These are phyloP conservation scores for Penicillium bovifimosum DNA, from an alignment of 495 filamentous ascomycete genomes.

Conservation along the genomic window DNA sequence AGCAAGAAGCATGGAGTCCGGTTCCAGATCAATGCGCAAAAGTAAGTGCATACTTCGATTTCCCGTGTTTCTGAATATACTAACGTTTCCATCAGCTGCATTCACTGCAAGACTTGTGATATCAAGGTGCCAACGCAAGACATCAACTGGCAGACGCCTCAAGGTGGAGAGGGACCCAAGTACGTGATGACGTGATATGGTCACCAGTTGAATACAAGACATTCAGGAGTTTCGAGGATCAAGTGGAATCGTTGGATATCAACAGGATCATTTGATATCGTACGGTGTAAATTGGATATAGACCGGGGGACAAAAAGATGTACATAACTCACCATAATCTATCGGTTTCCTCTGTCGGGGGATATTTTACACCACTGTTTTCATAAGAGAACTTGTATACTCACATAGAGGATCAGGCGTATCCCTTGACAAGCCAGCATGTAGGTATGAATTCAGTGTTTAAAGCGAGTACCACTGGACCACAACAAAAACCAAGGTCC, in stretches of 20 bases:
- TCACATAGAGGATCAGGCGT: too few relatives aligned
- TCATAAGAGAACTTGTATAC: too few relatives aligned
- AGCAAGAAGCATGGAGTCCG: slow-evolving; percentile 75
- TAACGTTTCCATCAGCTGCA: slow-evolving; percentile 61
- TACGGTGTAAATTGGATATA: background rate
- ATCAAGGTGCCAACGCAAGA: slow-evolving; percentile 96
- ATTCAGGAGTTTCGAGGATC: background rate
- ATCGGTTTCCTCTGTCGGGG: too few relatives aligned
- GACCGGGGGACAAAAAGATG: background rate
- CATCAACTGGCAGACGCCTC: slow-evolving; percentile 93
- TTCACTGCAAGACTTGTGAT: slow-evolving; percentile 99
- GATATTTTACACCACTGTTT: too few relatives aligned
- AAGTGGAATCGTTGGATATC: slow-evolving; percentile 6
- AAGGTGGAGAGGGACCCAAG: slow-evolving; percentile 94
- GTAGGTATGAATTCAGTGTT: too few relatives aligned
- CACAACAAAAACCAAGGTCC: too few relatives aligned
- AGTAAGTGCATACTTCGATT: slow-evolving; percentile 55
- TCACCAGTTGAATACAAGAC: too few relatives aligned
- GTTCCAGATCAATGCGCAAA: slow-evolving; percentile 97
- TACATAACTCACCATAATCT: background rate
- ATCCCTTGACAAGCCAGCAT: too few relatives aligned
- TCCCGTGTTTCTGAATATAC: slow-evolving; percentile 2
- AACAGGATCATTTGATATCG: background rate
- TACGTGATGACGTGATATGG: slow-evolving; percentile 76
- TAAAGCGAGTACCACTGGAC: too few relatives aligned